A percentile compares a stretch with the other conserved stretches of the same genome.
phyloP scores from a whole-genome alignment of 331 rosid species.

The Erythrophleum ivorense region DNA sequence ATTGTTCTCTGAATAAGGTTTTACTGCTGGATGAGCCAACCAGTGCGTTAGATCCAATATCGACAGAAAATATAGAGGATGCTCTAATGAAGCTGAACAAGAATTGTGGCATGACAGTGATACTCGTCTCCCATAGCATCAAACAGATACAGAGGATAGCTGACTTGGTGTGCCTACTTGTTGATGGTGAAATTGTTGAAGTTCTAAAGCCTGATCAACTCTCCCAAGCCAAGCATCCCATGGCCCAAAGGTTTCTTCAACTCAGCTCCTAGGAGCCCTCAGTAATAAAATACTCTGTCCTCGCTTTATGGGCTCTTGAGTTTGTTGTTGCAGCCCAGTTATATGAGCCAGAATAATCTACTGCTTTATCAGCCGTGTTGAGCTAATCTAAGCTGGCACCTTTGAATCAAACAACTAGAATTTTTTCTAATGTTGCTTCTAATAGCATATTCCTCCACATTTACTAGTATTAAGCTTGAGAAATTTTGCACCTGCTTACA shows the following conservation, averaged over 20 bases:
- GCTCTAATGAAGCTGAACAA: slow-evolving; percentile 78
- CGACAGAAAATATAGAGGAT: slow-evolving; percentile 84
- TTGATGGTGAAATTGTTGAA: slow-evolving; percentile 81
- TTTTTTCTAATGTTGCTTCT: background rate
- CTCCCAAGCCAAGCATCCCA: slow-evolving; percentile 81
- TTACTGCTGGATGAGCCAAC: slow-evolving; percentile 92
- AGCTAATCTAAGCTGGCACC: background rate
- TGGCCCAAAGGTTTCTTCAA: slow-evolving; percentile 82
- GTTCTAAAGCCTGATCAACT: slow-evolving; percentile 67
- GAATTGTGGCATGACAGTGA: slow-evolving; percentile 69
- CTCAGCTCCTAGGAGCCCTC: slow-evolving; percentile 54
- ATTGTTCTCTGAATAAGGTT: slow-evolving; percentile 54
- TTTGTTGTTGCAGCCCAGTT: background rate
- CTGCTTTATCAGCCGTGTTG: slow-evolving; percentile 16
- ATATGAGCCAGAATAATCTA: slow-evolving; percentile 3
- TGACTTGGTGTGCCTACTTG: slow-evolving; percentile 81
- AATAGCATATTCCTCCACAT: background rate
- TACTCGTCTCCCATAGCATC: slow-evolving; percentile 90
- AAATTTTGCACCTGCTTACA: background rate
- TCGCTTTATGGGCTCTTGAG: background rate
- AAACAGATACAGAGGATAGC: slow-evolving; percentile 91
- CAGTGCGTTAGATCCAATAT: slow-evolving; percentile 92
- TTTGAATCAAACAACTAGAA: background rate
- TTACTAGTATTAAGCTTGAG: background rate
- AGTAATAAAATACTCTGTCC: background rate